phyloP scores from a whole-genome alignment of 2,329 filamentous ascomycete species.

The Clarireedia hainanense region DNA sequence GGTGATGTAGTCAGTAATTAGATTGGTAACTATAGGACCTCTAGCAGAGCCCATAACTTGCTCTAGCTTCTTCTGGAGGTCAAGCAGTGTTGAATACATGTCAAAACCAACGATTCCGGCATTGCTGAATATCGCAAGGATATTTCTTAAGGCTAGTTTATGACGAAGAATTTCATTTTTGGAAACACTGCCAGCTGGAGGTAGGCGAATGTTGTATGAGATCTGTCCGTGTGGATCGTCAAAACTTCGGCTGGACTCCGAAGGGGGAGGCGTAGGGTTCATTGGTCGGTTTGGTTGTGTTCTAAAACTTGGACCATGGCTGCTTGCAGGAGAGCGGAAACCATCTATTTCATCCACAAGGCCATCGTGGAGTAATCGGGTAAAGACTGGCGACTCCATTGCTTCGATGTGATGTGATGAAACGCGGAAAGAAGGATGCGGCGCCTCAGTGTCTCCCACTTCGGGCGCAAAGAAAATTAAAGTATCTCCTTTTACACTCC shows the following conservation, averaged over 20 bases:
- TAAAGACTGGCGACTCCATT: conserved; percentile 46
- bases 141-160: conserved; percentile 60
- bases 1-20: conserved; percentile 51
- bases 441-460: conserved; percentile 30
- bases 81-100: conserved; percentile 53
- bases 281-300: neutral
- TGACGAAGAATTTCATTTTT: conserved; percentile 45
- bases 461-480: conserved; percentile 46
- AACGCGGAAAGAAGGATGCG: conserved; percentile 47
- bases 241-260: conserved; percentile 3
- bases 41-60: conserved; percentile 45
- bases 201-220: conserved; percentile 56
- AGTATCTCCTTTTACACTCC: conserved; percentile 54
- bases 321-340: neutral
- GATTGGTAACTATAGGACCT: conserved; percentile 28
- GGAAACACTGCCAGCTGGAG: conserved; percentile 43
- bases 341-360: conserved; percentile 43
- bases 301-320: neutral
- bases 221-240: conserved; percentile 33
- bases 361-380: conserved; percentile 46
- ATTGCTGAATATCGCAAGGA: conserved; percentile 57
- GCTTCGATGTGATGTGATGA: conserved; percentile 52
- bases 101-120: conserved; percentile 58
- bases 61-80: conserved; percentile 53
- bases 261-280: neutral